These are phyloP conservation scores for Cryphonectria japonica DNA, from an alignment of 2,329 filamentous ascomycete species.

Conservation along the genomic window DNA sequence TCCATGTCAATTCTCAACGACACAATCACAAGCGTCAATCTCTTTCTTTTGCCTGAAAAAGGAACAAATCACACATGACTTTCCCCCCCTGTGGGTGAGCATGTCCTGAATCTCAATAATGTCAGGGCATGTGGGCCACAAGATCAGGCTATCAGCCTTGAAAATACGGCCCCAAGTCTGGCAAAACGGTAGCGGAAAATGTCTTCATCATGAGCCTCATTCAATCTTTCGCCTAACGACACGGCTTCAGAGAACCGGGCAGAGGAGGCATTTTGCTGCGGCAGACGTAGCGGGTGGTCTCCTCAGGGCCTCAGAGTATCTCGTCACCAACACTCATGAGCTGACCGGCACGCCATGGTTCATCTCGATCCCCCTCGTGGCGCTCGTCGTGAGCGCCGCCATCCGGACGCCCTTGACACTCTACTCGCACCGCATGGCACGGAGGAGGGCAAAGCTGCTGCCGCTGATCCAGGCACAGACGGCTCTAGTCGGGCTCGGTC, in stretches of 20 bases:
- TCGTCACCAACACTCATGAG: slow-evolving; percentile 49
- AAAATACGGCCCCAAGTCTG: slow-evolving; percentile 12
- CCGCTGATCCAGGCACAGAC: slow-evolving; percentile 43
- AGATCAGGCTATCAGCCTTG: slow-evolving; percentile 25
- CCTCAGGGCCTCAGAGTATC: slow-evolving; percentile 46
- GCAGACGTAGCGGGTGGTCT: slow-evolving; percentile 36
- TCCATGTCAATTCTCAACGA: background rate
- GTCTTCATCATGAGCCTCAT: slow-evolving; percentile 18
- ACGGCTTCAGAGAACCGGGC: slow-evolving; percentile 9
- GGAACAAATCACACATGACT: slow-evolving; percentile 12
- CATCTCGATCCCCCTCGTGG: slow-evolving; percentile 56
- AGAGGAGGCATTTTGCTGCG: slow-evolving; percentile 39
- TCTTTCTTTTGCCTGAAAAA: too few relatives aligned
- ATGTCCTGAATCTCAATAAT: slow-evolving; percentile 20
- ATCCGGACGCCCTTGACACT: slow-evolving; percentile 52
- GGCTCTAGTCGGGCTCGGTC: slow-evolving; percentile 33
- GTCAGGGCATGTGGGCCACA: slow-evolving; percentile 26
- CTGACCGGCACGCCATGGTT: slow-evolving; percentile 55
- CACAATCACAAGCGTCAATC: slow-evolving; percentile 1
- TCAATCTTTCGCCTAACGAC: background rate
- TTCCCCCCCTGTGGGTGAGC: background rate
- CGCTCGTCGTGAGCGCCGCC: slow-evolving; percentile 49
- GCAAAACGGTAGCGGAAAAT: background rate
- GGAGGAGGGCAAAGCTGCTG: slow-evolving; percentile 36
- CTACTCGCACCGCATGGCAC: slow-evolving; percentile 41